Evolutionary conservation across 2,329 filamentous ascomycete genomes (phyloP).

Genomic region (Aureobasidium pullulans): DNA sequence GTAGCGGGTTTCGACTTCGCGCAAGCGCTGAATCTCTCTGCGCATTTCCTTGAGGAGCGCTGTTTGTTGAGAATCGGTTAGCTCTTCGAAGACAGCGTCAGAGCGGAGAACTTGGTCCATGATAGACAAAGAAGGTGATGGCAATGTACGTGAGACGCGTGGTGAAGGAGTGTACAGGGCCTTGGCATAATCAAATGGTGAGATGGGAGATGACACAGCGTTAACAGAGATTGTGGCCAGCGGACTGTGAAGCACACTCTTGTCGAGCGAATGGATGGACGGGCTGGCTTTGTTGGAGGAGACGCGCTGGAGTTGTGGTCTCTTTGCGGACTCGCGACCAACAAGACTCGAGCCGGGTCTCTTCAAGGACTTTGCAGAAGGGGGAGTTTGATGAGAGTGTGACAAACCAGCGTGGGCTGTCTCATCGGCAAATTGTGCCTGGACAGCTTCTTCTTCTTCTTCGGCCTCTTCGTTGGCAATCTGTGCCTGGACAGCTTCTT

Average conservation of each 20-base stretch:
- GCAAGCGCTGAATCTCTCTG: conserved; percentile 6
- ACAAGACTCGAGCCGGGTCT: neutral
- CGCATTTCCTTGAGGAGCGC: conserved; percentile 9
- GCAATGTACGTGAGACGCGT: neutral
- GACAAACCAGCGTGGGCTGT: conserved; percentile 7
- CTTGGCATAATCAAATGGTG: neutral
- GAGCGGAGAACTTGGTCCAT: neutral
- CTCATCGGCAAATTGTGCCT: conserved; percentile 2
- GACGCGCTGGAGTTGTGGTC: neutral
- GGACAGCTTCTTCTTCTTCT: neutral
- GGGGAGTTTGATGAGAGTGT: neutral
- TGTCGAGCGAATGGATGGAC: neutral
- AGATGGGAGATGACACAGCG: neutral
- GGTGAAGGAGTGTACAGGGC: neutral
- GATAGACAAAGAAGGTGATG: neutral
- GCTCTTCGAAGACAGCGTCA: neutral
- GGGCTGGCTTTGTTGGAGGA: neutral
- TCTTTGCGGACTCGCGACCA: neutral
- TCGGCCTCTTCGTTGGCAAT: too few relatives aligned
- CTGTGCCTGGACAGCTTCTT: conserved; percentile 3
- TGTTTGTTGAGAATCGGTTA: neutral
- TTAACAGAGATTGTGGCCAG: neutral
- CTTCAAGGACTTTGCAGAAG: neutral
- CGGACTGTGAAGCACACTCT: neutral
- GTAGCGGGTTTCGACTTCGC: neutral